A percentile compares a stretch with the other conserved stretches of the same genome.
Evolutionary conservation across 140 eudicot genomes (phyloP).

Genomic region (Oenanthe javanica): DNA sequence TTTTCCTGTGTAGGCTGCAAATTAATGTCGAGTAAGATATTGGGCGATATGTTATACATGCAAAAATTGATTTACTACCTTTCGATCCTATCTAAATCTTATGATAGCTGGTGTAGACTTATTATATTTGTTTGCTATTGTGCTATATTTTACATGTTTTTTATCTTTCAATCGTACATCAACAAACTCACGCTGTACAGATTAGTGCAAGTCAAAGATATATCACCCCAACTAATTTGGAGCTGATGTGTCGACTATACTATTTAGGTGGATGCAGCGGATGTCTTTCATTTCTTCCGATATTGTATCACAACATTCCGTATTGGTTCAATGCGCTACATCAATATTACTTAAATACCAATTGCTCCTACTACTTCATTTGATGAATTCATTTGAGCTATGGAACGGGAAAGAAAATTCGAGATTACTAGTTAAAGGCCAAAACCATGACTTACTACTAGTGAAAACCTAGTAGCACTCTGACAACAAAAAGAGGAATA

Average conservation of each 20-base stretch:
- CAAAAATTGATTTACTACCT: neutral
- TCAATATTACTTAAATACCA: neutral
- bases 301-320: neutral
- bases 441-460: neutral
- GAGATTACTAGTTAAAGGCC: neutral
- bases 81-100: neutral
- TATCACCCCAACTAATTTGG: neutral
- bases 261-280: neutral
- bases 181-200: neutral
- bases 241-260: neutral
- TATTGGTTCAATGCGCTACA: neutral
- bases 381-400: neutral
- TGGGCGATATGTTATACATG: neutral
- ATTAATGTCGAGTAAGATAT: neutral
- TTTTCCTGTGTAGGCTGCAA: neutral
- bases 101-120: neutral
- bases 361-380: neutral
- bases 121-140: neutral
- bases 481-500: neutral
- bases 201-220: neutral
- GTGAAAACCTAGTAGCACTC: neutral
- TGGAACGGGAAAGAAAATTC: neutral
- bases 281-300: slow-evolving; percentile 1
- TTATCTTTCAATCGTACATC: neutral
- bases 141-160: neutral